Conservation (phyloP, 306 rosid species). For the Cercis canadensis region DNA sequence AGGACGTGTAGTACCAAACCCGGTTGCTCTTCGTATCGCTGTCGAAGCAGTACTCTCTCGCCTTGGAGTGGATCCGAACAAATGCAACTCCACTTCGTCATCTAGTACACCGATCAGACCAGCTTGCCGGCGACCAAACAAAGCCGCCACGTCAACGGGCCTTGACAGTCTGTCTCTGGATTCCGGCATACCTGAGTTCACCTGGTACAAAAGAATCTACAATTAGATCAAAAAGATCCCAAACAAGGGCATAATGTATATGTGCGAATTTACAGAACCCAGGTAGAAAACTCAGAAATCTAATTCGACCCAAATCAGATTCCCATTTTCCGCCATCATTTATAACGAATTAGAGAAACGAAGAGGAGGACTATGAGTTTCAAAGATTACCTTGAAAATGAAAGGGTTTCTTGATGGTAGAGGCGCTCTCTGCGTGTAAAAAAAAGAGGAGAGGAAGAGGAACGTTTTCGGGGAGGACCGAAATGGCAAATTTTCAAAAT, state of each 20-base stretch:
- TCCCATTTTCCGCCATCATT: too few relatives aligned
- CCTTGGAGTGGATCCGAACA: slow-evolving; percentile 35
- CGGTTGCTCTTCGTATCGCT: slow-evolving; percentile 23
- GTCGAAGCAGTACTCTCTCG: slow-evolving; percentile 3
- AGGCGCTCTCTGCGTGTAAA: background rate
- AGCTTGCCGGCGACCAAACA: slow-evolving; percentile 48
- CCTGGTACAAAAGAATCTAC: background rate
- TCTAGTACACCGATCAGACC: slow-evolving; percentile 15
- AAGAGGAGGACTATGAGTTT: background rate
- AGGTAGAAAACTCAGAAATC: background rate
- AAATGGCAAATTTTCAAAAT: slow-evolving; percentile 51
- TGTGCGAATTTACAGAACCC: too few relatives aligned
- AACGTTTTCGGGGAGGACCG: slow-evolving; percentile 30
- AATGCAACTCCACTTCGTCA: slow-evolving; percentile 26
- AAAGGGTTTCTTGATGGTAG: background rate
- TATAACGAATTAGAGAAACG: too few relatives aligned
- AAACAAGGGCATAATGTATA: background rate
- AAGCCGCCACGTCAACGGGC: slow-evolving; percentile 46
- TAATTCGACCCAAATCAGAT: too few relatives aligned
- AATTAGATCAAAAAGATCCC: background rate
- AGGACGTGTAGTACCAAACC: slow-evolving; percentile 35
- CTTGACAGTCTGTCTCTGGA: slow-evolving; percentile 61
- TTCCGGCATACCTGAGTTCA: slow-evolving; percentile 59
- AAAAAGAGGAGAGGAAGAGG: background rate
- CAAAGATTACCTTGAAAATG: background rate